Conservation (phyloP, 306 rosid species). For the Ormosia emarginata region DNA sequence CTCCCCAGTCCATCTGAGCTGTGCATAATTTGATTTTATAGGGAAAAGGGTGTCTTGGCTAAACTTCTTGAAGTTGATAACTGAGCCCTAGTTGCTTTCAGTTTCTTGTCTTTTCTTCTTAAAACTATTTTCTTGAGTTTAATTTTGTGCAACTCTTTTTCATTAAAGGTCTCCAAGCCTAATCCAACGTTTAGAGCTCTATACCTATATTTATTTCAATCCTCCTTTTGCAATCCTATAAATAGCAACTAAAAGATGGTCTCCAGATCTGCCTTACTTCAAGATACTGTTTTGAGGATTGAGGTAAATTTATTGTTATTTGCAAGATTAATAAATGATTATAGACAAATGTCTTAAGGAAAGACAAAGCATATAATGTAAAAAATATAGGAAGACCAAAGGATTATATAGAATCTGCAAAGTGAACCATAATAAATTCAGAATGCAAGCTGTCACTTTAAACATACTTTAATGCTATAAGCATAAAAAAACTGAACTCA, state of each 20-base stretch:
- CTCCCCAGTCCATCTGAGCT: not conserved
- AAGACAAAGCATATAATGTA: not conserved
- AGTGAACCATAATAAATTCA: not conserved
- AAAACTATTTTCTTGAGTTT: not conserved
- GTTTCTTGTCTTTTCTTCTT: not conserved
- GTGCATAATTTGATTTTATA: not conserved
- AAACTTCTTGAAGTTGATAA: not conserved
- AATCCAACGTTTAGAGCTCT: not conserved
- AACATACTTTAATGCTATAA: not conserved
- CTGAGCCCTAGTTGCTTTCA: not conserved
- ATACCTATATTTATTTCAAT: not conserved
- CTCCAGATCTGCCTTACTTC: not conserved
- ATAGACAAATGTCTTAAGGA: not conserved
- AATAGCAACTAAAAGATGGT: not conserved
- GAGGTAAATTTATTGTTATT: not conserved
- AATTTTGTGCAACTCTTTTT: not conserved
- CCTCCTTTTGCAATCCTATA: not conserved
- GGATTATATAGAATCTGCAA: not conserved
- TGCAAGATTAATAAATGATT: not conserved
- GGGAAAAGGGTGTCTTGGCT: not conserved
- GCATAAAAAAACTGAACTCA: slow-evolving; percentile 11
- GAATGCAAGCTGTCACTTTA: slow-evolving; percentile 14
- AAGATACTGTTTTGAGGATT: not conserved
- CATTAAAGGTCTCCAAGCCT: not conserved
- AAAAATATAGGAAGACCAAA: not conserved